Base-by-base conservation (phyloP, 768 basidiomycete species). In the Auriculariales sp. region DNA sequence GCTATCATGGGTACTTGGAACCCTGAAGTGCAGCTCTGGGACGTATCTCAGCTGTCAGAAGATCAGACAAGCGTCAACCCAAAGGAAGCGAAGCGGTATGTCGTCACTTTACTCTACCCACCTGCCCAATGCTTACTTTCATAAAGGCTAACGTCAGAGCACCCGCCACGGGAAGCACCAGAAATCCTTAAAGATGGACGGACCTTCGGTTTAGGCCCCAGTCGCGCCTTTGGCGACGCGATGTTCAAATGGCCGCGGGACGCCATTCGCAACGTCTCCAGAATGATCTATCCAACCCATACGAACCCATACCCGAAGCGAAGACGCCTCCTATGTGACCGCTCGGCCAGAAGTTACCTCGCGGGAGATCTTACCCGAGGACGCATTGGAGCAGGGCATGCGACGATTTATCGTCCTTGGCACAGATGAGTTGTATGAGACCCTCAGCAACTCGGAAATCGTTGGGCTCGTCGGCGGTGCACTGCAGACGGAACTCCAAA, bases 321-420 rank as follows among this genome's bases (percentile, higher is more conserved):
- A 84, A 82, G 63, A 89, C 91, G 3, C 91, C 91, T 1, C 91
- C 91, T 95, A 94, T 63, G 89, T 94, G 24, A 92, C 74, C 28
- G 79, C 92, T 12, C 70, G 70, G 4, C 91, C 91, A 2, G 88
- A 86, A 30, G 79, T 93, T 28, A 84, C 81, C 2, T 82, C 77
- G 77, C 53, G 79, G 81, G 58, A 66, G 33, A 58, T 74, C 15
- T 54, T 66, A 39, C 66, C 68, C 1, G 12, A 5, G 19, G 19
- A 24, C 39, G 54, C 71, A 12, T n/a, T n/a, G n/a, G n/a, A n/a
- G n/a, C n/a, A n/a, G n/a, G n/a, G n/a, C n/a, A n/a, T n/a, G n/a
- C 62, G 79, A 25, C 78, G 79, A 52, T 95, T 95, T 65, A 59
- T 95, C 50, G 84, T 95, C 42, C 76, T 95, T 35, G 91, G 90